These are phyloP conservation scores for Chalciporus pseudorubinellus DNA, from an alignment of 768 basidiomycete species.

Conservation along the genomic window DNA sequence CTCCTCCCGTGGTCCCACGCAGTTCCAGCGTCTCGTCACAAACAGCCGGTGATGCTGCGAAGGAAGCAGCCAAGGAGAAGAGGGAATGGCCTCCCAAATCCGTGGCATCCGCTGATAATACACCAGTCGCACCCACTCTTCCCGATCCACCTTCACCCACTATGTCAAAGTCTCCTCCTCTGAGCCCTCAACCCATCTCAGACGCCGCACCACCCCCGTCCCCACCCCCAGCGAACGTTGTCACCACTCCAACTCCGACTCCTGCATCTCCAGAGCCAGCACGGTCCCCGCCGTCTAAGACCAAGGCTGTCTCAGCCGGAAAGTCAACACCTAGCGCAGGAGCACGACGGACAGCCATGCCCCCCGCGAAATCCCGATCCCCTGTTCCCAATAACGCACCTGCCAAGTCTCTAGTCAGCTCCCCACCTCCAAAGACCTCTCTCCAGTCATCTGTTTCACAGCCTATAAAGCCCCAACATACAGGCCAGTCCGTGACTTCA, in stretches of 20 bases:
- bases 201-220: conserved; percentile 15
- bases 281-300: conserved; percentile 22
- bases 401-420: conserved; percentile 19
- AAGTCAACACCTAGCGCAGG: conserved; percentile 26
- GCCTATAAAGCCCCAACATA: conserved; percentile 38
- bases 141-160: conserved; percentile 32
- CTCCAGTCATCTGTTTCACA: conserved; percentile 38
- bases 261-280: conserved; percentile 21
- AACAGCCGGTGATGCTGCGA: conserved; percentile 57
- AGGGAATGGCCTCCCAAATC: conserved; percentile 75
- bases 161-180: conserved; percentile 17
- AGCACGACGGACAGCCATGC: conserved; percentile 12
- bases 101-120: conserved; percentile 31
- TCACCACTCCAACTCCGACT: conserved; percentile 20
- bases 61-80: conserved; percentile 67
- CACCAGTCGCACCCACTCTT: conserved; percentile 35
- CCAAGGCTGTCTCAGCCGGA: conserved; percentile 11
- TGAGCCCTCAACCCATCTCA: conserved; percentile 32
- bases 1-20: conserved; percentile 42
- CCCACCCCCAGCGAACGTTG: conserved; percentile 10
- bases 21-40: conserved; percentile 70
- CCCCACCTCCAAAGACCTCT: conserved; percentile 30
- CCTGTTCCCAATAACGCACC: conserved; percentile 16
- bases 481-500: conserved; percentile 41
- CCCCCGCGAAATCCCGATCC: conserved; percentile 33